phyloP scores from a whole-genome alignment of 148 eudicot species.

The Rhododendron vialii region DNA sequence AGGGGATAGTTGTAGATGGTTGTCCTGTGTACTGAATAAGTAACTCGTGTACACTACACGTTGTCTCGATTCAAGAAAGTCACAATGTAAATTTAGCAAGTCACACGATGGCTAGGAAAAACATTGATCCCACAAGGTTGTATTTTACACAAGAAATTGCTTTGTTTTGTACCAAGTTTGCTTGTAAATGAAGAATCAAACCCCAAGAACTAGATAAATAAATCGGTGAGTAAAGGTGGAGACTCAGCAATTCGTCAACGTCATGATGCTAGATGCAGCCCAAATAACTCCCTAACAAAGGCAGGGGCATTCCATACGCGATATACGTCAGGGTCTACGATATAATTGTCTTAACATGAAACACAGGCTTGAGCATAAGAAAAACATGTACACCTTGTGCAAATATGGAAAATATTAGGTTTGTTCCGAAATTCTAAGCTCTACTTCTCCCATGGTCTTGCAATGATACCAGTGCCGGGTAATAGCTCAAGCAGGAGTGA shows the following conservation, averaged over 20 bases:
- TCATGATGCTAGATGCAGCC: not conserved
- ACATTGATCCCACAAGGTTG: not conserved
- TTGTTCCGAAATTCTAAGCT: no score
- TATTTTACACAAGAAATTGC: not conserved
- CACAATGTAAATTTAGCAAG: not conserved
- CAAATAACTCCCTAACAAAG: not conserved
- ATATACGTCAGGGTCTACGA: not conserved
- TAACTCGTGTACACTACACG: constrained; percentile 17
- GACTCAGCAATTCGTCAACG: not conserved
- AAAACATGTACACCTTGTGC: no score
- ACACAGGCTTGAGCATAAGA: not conserved
- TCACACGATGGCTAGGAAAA: not conserved
- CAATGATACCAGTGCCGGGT: no score
- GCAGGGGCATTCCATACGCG: not conserved
- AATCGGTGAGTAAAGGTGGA: not conserved
- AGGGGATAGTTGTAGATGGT: constrained; percentile 64
- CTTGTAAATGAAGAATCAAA: not conserved
- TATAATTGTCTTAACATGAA: not conserved
- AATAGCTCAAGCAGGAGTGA: no score
- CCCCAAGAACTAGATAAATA: no score
- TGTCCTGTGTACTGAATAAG: constrained; percentile 47
- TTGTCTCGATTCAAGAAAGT: not conserved
- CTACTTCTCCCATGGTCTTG: no score
- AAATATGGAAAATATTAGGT: no score
- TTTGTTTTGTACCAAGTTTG: not conserved